phyloP scores from a whole-genome alignment of 2,329 filamentous ascomycete species.

The Aspergillus sp. region DNA sequence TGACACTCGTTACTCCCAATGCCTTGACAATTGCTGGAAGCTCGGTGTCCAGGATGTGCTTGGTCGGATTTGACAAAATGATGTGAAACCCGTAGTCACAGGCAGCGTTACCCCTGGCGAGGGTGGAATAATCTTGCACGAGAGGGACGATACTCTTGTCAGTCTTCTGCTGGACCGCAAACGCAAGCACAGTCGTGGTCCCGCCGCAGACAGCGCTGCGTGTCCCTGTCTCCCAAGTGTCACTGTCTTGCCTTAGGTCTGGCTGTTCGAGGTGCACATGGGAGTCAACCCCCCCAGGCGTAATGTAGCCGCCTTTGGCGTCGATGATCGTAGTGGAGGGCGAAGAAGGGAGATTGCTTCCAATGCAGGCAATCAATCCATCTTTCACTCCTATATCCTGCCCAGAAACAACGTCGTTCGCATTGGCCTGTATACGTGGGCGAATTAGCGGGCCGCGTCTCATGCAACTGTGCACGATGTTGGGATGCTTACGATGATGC shows the following conservation, averaged over 20 bases:
- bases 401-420: conserved; percentile 3
- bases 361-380: conserved; percentile 50
- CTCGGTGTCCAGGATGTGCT: conserved; percentile 34
- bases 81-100: conserved; percentile 57
- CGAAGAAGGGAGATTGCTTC: conserved; percentile 31
- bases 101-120: conserved; percentile 48
- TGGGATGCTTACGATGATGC: too few species aligned
- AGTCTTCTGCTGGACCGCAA: conserved; percentile 54
- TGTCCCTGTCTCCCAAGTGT: conserved; percentile 51
- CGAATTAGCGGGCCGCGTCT: too few species aligned
- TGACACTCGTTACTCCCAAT: conserved; percentile 46
- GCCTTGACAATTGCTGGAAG: conserved; percentile 34
- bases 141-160: conserved; percentile 48
- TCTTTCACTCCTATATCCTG: conserved; percentile 50
- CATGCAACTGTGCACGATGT: too few species aligned
- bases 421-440: too few species aligned
- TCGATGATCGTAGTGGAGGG: conserved; percentile 16
- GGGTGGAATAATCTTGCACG: conserved; percentile 49
- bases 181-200: conserved; percentile 57
- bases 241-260: conserved; percentile 34
- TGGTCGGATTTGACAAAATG: conserved; percentile 37
- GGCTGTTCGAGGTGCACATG: conserved; percentile 52
- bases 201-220: conserved; percentile 52
- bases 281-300: conserved; percentile 49
- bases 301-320: conserved; percentile 20